Evolutionary conservation across 225 moss, liverwort and hornwort species (phyloP).

Genomic region (Thuidium tamariscinum): DNA sequence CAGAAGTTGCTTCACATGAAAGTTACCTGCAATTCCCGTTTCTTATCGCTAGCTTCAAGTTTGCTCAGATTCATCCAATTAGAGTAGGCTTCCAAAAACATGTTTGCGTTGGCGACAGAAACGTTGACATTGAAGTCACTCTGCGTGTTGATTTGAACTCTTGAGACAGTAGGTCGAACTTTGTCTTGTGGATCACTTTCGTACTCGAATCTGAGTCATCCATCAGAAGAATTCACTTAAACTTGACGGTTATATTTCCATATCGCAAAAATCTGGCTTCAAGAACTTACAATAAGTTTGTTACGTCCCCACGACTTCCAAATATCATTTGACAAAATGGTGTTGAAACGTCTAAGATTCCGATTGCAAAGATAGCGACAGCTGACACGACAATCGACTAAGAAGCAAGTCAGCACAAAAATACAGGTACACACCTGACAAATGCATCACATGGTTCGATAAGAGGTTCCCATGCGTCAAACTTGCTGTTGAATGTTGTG

Average conservation of each 20-base stretch:
- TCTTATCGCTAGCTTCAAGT: conserved; percentile 57
- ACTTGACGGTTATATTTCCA: not conserved
- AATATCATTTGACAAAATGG: not conserved
- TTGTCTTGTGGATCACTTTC: conserved; percentile 49
- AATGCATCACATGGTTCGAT: conserved; percentile 71
- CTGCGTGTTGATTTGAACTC: conserved; percentile 50
- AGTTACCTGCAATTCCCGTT: conserved; percentile 54
- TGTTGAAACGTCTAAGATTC: not conserved
- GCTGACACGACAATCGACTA: not conserved
- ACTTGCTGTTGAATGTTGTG: conserved; percentile 76
- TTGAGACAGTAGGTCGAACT: conserved; percentile 57
- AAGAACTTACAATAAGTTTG: not conserved
- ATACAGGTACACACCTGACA: conserved; percentile 42
- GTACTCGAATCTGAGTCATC: conserved; percentile 32
- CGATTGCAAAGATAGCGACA: not conserved
- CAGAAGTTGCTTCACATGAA: not conserved
- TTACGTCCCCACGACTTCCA: not conserved
- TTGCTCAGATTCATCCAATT: conserved; percentile 78
- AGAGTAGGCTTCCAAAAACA: conserved; percentile 92
- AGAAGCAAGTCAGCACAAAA: not conserved
- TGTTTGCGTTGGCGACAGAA: conserved; percentile 77
- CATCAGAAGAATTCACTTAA: not conserved
- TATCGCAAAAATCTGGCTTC: not conserved
- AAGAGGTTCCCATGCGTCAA: conserved; percentile 80
- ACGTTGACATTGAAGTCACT: conserved; percentile 72